phyloP scores from a whole-genome alignment of 2,329 filamentous ascomycete genomes.

The Penicillium nordicum region DNA sequence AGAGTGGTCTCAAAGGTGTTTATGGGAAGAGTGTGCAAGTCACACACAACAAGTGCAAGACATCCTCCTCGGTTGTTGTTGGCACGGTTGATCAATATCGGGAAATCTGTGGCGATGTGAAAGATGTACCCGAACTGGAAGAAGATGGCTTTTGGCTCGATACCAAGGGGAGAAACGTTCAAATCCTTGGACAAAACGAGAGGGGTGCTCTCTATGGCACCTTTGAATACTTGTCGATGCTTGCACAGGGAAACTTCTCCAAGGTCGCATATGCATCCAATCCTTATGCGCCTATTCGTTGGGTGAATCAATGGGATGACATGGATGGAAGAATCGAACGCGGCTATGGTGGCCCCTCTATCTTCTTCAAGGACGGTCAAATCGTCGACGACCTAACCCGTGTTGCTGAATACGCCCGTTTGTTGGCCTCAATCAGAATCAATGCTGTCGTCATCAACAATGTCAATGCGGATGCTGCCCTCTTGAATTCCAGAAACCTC shows the following conservation, averaged over 20 bases:
- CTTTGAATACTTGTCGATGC: constrained; percentile 64
- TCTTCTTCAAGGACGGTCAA: constrained; percentile 61
- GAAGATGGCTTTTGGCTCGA: constrained; percentile 59
- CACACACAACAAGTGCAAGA: constrained; percentile 21
- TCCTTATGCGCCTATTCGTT: constrained; percentile 61
- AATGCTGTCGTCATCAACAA: constrained; percentile 69
- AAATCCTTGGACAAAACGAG: constrained; percentile 47
- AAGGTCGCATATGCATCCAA: constrained; percentile 50
- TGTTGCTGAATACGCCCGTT: constrained; percentile 60
- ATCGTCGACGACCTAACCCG: constrained; percentile 60
- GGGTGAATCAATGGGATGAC: constrained; percentile 74
- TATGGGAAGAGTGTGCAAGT: constrained; percentile 49
- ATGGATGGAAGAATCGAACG: constrained; percentile 64
- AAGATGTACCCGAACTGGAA: constrained; percentile 26
- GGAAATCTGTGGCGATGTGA: constrained; percentile 17
- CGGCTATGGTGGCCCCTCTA: constrained; percentile 65
- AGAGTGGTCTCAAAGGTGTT: constrained; percentile 56
- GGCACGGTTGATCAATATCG: constrained; percentile 34
- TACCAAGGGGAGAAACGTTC: constrained; percentile 46
- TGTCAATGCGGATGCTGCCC: constrained; percentile 63
- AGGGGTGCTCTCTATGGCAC: constrained; percentile 66
- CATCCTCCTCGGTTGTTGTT: constrained; percentile 25
- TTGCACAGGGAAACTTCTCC: constrained; percentile 59
- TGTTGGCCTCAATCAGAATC: constrained; percentile 63
- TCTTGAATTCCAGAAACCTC: constrained; percentile 57